Percentiles rank a stretch among this genome's conserved stretches.
phyloP scores from a whole-genome alignment of 169 alveolate species.

The Plasmodium inui region DNA sequence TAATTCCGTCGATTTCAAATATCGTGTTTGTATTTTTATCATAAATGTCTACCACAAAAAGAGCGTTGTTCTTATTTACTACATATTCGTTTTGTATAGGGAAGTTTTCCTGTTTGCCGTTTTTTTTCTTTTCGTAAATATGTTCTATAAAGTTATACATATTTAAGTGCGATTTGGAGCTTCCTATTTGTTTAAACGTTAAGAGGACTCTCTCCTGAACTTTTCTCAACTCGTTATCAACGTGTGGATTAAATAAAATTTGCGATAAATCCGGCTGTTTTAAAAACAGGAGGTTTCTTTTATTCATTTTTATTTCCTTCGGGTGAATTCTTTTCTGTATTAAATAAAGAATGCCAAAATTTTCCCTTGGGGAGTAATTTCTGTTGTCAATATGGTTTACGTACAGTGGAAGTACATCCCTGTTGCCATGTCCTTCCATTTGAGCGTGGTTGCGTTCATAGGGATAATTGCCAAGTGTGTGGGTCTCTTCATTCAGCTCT shows the following conservation, averaged over 20 bases:
- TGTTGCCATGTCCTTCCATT: background rate
- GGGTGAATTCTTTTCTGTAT: conserved; percentile 26
- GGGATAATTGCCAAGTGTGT: background rate
- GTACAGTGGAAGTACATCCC: background rate
- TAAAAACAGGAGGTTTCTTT: conserved; percentile 6
- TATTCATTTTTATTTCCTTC: conserved; percentile 37
- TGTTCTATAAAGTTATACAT: conserved; percentile 58
- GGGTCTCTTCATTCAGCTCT: background rate
- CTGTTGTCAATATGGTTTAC: conserved; percentile 31
- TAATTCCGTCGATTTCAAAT: conserved; percentile 61
- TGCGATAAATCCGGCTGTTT: background rate
- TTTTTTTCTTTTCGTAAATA: conserved; percentile 22
- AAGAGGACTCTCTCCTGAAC: conserved; percentile 34
- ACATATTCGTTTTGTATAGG: conserved; percentile 55
- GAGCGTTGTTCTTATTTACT: conserved; percentile 30
- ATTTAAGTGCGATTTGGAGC: conserved; percentile 69
- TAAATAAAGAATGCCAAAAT: conserved; percentile 37
- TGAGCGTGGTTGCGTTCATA: background rate
- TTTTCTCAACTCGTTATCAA: conserved; percentile 6
- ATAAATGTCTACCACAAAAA: conserved; percentile 69
- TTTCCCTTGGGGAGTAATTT: conserved; percentile 32
- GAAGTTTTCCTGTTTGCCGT: background rate
- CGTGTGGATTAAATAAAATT: background rate
- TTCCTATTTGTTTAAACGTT: conserved; percentile 21
- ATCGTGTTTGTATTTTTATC: conserved; percentile 67